These are phyloP conservation scores for Protomyces macrosporus DNA, from an alignment of 1,139 yeast species.

Conservation along the genomic window DNA sequence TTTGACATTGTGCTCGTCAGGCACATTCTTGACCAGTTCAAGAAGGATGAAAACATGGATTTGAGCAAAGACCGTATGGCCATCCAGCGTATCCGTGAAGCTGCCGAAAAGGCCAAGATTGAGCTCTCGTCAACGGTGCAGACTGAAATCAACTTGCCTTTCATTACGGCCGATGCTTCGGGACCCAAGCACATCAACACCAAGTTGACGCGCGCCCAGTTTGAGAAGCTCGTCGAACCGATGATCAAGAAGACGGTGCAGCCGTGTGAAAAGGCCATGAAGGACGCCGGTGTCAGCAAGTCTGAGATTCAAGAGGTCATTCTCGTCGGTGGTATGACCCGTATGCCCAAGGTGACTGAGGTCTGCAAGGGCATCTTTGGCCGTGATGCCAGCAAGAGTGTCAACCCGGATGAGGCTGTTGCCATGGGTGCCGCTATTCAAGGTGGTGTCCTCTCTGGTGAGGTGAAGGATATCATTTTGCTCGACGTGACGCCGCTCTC, in stretches of 20 bases:
- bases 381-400: constrained; percentile 96
- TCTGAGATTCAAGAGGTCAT: constrained; percentile 91
- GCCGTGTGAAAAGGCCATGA: constrained; percentile 97
- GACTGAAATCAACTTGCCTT: constrained; percentile 94
- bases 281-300: constrained; percentile 84
- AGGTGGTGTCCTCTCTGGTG: constrained; percentile 98
- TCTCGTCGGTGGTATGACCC: constrained; percentile 99
- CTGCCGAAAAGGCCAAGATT: constrained; percentile 99
- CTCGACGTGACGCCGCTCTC: constrained; percentile 97
- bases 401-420: constrained; percentile 99
- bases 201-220: constrained; percentile 87
- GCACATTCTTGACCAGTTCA: constrained; percentile 85
- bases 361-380: constrained; percentile 91
- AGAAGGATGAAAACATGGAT: constrained; percentile 87
- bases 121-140: constrained; percentile 90
- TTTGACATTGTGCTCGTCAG: constrained; percentile 78
- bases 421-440: constrained; percentile 99
- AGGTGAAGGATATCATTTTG: constrained; percentile 88
- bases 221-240: constrained; percentile 85
- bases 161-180: constrained; percentile 88
- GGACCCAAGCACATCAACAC: constrained; percentile 98
- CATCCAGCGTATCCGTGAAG: constrained; percentile 98
- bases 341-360: constrained; percentile 99
- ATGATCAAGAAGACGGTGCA: constrained; percentile 88
- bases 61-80: constrained; percentile 94